Evolutionary conservation across 208 protist genomes (phyloP).

Genomic region (Angomonas ambiguus): DNA sequence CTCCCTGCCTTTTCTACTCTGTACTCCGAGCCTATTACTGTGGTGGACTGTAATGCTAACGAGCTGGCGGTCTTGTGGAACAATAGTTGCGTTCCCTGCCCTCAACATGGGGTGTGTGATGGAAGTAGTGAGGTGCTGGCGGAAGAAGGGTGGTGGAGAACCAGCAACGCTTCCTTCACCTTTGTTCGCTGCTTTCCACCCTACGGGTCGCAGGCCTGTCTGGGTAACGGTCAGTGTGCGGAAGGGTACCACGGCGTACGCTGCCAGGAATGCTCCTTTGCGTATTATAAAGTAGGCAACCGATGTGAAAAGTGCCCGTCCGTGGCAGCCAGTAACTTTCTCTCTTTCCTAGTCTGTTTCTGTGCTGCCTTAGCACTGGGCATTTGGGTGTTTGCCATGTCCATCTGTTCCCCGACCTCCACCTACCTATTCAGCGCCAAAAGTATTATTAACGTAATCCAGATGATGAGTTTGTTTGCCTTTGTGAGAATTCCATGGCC

Average conservation of each 20-base stretch:
- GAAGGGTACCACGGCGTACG: slow-evolving; percentile 27
- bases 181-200: slow-evolving; percentile 24
- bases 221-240: slow-evolving; percentile 23
- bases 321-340: slow-evolving; percentile 14
- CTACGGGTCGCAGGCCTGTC: slow-evolving; percentile 24
- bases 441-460: slow-evolving; percentile 18
- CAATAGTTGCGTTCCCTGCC: slow-evolving; percentile 25
- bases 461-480: slow-evolving; percentile 20
- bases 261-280: slow-evolving; percentile 19
- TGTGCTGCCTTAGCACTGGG: slow-evolving; percentile 11
- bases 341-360: slow-evolving; percentile 15
- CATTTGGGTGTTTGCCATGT: slow-evolving; percentile 12
- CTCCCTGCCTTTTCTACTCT: slow-evolving; percentile 13
- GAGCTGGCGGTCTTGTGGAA: slow-evolving; percentile 6
- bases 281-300: slow-evolving; percentile 18
- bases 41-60: slow-evolving; percentile 17
- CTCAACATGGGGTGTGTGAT: slow-evolving; percentile 28
- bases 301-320: slow-evolving; percentile 21
- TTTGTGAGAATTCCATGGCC: slow-evolving; percentile 17
- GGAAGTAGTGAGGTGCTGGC: slow-evolving; percentile 17
- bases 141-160: slow-evolving; percentile 32
- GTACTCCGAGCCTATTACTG: slow-evolving; percentile 9
- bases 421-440: slow-evolving; percentile 17
- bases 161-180: slow-evolving; percentile 1
- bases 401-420: slow-evolving; percentile 9